Evolutionary conservation across 169 alveolate species (phyloP), one percentile per base, ranked within the genome.

Genomic region (Eimeria necatrix): DNA sequence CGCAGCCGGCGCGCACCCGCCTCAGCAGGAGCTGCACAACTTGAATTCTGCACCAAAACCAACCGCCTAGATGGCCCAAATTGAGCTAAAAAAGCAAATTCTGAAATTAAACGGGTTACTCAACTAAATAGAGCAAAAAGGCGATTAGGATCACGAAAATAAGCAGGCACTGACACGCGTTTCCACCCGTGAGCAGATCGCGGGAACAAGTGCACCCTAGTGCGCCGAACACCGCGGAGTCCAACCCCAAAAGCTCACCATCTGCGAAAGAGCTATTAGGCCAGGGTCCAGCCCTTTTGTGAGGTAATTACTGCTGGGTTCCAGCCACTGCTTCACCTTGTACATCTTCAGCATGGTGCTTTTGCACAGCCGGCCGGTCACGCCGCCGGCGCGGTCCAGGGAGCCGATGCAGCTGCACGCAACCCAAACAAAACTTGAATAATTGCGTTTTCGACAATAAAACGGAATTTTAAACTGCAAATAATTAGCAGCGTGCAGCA

Each of bases 331-430:
- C 70, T 56, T 81, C 7, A 20, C 22, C 24, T 81, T 81, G 52
- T 81, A 81, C 70, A 81, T 51, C n/a, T 32, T 48, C 73, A 56
- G 53, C 74, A 81, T 81, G 3, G 91, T 53, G 22, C 52, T 20
- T 26, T 56, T 81, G 51, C 91, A 81, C 26, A 81, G 51, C 22
- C 91, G 49, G 26, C 74, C 91, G 12, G 91, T 81, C 0, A 81
- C 22, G 26, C 91, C 73, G 8, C 53, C 22, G 20, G 91, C 70
- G 10, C 70, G 20, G 48, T 81, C 91, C 22, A 81, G 24, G 52
- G 73, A 81, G 74, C 91, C 70, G 3, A 81, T 53, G 73, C 91
- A 53, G 52, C 91, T 81, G 91, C 70, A 81, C 14, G n/a, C 49
- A 24, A 68, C 41, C 80, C 12, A 32, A 32, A 32, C 70, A 0